phyloP scores from a whole-genome alignment of 768 basidiomycete species.

The Agrocybe chaxingu region DNA sequence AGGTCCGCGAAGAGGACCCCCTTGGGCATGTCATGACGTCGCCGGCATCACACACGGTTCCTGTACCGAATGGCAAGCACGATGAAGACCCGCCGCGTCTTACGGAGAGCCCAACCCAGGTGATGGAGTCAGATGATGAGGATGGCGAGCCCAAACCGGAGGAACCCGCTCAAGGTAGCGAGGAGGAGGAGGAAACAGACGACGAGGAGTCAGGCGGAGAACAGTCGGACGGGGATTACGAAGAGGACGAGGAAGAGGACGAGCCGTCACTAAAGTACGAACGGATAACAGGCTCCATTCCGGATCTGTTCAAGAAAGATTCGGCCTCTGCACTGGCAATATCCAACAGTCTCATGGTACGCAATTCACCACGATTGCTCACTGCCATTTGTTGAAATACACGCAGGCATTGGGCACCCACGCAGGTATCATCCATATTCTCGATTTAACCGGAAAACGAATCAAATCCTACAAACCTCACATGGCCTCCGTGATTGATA shows the following conservation, averaged over 20 bases:
- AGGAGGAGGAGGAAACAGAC: conserved; percentile 6
- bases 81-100: conserved; percentile 1
- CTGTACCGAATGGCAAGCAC: conserved; percentile 1
- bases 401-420: conserved; percentile 88
- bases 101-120: conserved; percentile 13
- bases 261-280: conserved; percentile 92
- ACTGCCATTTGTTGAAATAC: not conserved
- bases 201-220: conserved; percentile 14
- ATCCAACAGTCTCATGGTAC: conserved; percentile 70
- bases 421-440: conserved; percentile 85
- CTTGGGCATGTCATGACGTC: too few relatives aligned
- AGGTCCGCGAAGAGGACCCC: too few relatives aligned
- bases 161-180: not conserved
- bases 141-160: conserved; percentile 5
- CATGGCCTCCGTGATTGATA: conserved; percentile 80
- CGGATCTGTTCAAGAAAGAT: conserved; percentile 84
- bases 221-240: conserved; percentile 23
- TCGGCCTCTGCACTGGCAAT: conserved; percentile 82
- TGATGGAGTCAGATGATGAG: conserved; percentile 5
- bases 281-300: conserved; percentile 66
- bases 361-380: not conserved
- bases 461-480: conserved; percentile 92
- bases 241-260: conserved; percentile 50
- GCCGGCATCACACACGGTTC: too few relatives aligned
- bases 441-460: conserved; percentile 74